A percentile compares a stretch with the other conserved stretches of the same genome.
These are phyloP conservation scores for Didymella lethalis DNA, from an alignment of 2,329 filamentous ascomycete species.

Conservation along the genomic window DNA sequence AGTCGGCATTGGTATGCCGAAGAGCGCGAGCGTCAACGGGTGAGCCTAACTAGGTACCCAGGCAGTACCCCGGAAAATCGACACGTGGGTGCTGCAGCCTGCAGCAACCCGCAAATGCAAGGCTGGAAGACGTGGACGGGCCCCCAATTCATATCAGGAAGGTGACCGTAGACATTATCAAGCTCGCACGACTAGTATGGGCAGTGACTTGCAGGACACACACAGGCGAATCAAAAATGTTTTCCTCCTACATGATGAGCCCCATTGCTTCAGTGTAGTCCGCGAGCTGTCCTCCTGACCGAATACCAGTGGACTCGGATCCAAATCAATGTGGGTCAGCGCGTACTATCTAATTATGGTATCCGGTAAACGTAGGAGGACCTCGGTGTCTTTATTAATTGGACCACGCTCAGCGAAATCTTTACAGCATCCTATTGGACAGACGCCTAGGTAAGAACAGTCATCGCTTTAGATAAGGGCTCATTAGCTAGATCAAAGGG, in stretches of 20 bases:
- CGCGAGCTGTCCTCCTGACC: not conserved
- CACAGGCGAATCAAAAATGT: not conserved
- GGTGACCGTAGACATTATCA: not conserved
- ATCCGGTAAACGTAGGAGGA: no score
- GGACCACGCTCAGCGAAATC: no score
- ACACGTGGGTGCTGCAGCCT: not conserved
- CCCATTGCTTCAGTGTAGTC: not conserved
- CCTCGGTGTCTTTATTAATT: no score
- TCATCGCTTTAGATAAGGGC: no score
- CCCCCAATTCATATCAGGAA: not conserved
- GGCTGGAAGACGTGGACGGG: not conserved
- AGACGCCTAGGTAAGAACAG: no score
- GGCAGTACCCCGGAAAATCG: not conserved
- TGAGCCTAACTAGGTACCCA: slow-evolving; percentile 3
- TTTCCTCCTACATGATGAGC: slow-evolving; percentile 1
- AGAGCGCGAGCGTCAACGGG: slow-evolving; percentile 37
- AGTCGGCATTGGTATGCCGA: slow-evolving; percentile 33
- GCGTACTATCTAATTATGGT: not conserved
- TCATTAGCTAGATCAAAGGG: no score
- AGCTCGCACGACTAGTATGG: not conserved
- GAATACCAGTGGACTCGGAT: not conserved
- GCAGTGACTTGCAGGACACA: not conserved
- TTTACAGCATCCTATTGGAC: no score
- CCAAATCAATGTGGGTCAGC: not conserved
- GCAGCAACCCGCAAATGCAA: not conserved